Conservation (phyloP, 192 early-diverging fungal species). For the Spizellomyces sp. region DNA sequence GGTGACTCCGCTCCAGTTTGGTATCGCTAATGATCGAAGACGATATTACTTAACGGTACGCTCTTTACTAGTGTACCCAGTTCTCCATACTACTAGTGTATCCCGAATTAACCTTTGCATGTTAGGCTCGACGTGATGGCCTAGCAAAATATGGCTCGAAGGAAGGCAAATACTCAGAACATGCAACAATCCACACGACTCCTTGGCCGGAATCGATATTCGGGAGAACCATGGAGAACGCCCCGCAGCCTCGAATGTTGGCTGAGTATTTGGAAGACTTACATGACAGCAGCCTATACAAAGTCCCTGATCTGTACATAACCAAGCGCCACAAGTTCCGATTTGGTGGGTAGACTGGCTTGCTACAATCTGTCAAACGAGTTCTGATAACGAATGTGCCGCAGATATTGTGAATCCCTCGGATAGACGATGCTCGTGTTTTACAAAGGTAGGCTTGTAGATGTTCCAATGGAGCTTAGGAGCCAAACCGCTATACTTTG, state of each 20-base stretch:
- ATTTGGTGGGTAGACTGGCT: constrained; percentile 30
- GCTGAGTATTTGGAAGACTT: constrained; percentile 36
- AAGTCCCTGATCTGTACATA: constrained; percentile 39
- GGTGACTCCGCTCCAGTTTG: constrained; percentile 51
- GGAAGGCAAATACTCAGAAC: too few relatives aligned
- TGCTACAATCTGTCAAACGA: constrained; percentile 7
- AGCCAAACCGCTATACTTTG: too few relatives aligned
- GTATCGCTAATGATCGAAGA: constrained; percentile 55
- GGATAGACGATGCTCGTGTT: constrained; percentile 29
- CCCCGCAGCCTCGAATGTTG: constrained; percentile 31
- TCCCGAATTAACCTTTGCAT: not conserved
- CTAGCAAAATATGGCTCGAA: too few relatives aligned
- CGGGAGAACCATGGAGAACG: too few relatives aligned
- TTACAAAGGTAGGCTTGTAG: constrained; percentile 51
- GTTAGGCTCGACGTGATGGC: not conserved
- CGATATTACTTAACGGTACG: constrained; percentile 54
- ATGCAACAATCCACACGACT: too few relatives aligned
- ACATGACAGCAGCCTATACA: constrained; percentile 25
- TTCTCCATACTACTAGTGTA: not conserved
- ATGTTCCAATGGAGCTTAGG: too few relatives aligned
- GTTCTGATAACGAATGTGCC: not conserved
- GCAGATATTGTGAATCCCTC: constrained; percentile 39
- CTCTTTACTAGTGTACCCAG: not conserved
- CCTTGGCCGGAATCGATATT: too few relatives aligned
- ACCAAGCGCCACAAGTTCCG: constrained; percentile 39